Evolutionary conservation across 176 grass and related monocot genomes (phyloP).

Genomic region (Typha latifolia): DNA sequence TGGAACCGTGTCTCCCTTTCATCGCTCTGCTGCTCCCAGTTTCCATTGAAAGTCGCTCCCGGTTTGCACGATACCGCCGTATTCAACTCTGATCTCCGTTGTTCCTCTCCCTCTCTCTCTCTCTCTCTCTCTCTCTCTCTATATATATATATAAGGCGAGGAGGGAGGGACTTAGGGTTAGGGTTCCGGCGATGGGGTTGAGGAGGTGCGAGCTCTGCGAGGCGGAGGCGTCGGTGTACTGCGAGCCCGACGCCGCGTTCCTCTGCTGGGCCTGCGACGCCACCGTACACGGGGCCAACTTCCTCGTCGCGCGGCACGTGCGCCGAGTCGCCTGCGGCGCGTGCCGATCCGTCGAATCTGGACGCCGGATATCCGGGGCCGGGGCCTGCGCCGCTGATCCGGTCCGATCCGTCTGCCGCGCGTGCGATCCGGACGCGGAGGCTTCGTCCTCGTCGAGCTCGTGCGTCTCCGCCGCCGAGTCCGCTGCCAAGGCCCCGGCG

Average conservation of each 20-base stretch:
- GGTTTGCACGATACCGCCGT: no score
- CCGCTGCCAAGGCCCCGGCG: neutral
- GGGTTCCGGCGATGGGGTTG: neutral
- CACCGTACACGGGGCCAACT: conserved; percentile 80
- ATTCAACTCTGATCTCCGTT: no score
- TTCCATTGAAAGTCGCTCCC: no score
- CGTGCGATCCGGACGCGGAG: neutral
- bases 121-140: no score
- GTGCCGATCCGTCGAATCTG: neutral
- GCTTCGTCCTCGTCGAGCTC: conserved; percentile 27
- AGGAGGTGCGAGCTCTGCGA: neutral
- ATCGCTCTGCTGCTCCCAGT: no score
- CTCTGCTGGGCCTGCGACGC: conserved; percentile 63
- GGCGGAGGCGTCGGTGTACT: conserved; percentile 48
- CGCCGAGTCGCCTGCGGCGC: conserved; percentile 19
- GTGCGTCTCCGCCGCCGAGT: conserved; percentile 39
- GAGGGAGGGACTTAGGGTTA: neutral
- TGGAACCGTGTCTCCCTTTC: no score
- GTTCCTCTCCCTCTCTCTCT: no score
- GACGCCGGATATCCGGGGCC: neutral
- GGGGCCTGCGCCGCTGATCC: neutral
- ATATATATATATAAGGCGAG: no score
- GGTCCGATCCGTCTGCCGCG: conserved; percentile 5
- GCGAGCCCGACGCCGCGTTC: conserved; percentile 63
- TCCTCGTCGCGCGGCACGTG: conserved; percentile 70